Conservation (phyloP, 768 basidiomycete genomes). For the Trametes cinnabarina region DNA sequence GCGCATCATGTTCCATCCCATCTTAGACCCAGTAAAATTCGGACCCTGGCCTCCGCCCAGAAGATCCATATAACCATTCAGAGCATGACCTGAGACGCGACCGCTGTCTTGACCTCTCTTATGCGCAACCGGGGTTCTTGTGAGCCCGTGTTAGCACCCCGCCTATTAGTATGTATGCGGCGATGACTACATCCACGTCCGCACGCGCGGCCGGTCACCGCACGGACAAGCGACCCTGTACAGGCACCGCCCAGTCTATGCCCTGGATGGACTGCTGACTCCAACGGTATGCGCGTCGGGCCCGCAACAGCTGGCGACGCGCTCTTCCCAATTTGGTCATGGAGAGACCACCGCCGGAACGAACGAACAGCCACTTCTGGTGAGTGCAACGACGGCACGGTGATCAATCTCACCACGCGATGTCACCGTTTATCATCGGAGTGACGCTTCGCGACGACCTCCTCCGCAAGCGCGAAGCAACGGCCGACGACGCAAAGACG, state of each 20-base stretch:
- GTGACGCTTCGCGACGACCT: not conserved
- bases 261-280: not conserved
- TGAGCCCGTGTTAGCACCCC: not conserved
- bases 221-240: conserved; percentile 7
- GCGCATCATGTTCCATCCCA: not conserved
- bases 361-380: not conserved
- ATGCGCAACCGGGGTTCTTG: not conserved
- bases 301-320: not conserved
- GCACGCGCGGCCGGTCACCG: not conserved
- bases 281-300: not conserved
- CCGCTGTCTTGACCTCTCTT: not conserved
- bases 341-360: not conserved
- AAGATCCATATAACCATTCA: not conserved
- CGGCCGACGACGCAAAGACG: not conserved
- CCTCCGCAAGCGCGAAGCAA: not conserved
- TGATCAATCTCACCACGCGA: not conserved
- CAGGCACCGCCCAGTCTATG: conserved; percentile 2
- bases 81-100: not conserved
- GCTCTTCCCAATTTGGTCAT: not conserved
- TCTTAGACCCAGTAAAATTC: not conserved
- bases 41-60: not conserved
- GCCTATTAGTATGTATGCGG: not conserved
- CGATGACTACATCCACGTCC: not conserved
- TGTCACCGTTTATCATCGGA: not conserved
- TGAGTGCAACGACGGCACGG: not conserved